Evolutionary conservation across 352 stramenopile genomes (phyloP), one percentile per base, ranked within the genome.

Genomic region (Phytophthora nicotianae): DNA sequence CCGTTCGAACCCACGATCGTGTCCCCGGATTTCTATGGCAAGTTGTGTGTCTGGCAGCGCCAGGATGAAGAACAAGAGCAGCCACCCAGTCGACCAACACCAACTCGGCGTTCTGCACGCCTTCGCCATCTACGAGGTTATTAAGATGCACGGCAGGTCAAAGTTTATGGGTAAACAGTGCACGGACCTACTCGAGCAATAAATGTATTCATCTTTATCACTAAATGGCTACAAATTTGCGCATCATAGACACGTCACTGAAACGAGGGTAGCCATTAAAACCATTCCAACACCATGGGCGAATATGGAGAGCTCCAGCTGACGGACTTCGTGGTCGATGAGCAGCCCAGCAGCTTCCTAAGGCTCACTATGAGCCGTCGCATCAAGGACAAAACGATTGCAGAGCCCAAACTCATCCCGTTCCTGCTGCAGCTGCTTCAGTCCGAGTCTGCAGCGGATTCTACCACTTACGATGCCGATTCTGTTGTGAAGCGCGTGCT

Each of bases 21-120:
- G 23, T 95, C 86, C 14, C 84, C 83, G 0, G 86, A 95, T 58
- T 95, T 95, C 59, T 90, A 95, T 38, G 86, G 86, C 59, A 93
- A 95, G 61, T 74, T 93, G 33, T 93, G 84, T 59, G 76, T 95
- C 53, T 93, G 86, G 86, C 74, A 91, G 62, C 82, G 82, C 41
- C 71, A 86, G 17, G 76, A 84, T 49, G 56, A 74, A 11, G 60
- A 68, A 32, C 16, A 50, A 37, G 11, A 32, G 10, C 13, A 41
- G 32, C 17, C 6, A 42, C 40, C 17, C 14, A 40, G 14, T 35
- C 23, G 50, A 14, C 48, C 21, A 40, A 20, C 46, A 20, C 11
- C 19, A 43, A 24, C 24, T 19, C 51, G 26, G 16, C 42, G 17
- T n/a, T 65, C 52, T 0, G 1, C 40, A 38, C 58, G 52, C n/a